Base-by-base conservation (phyloP, 352 stramenopile species). In the Pythium guiyangense region DNA sequence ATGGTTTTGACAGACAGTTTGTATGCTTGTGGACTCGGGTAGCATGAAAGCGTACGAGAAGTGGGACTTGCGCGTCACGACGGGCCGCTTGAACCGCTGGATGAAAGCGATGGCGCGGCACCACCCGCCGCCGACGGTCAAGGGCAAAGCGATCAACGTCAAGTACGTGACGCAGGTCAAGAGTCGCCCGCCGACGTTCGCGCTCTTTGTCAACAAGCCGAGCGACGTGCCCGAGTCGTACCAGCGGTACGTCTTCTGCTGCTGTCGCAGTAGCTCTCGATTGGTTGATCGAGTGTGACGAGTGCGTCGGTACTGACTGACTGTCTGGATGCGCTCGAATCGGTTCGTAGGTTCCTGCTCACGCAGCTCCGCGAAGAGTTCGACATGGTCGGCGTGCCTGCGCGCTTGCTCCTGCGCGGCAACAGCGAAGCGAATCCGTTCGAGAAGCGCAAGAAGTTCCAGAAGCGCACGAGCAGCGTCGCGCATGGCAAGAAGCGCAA, bases 121-220 rank as follows among this genome's bases (percentile, higher is more conserved):
- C 63, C 84, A 94, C 66, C 82, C 82, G 46, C 82, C 84, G 44
- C 84, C 84, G 60, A 88, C 78, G 6, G 62, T 91, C 58, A 90
- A 88, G 58, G 84, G 84, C 68, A 94, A 94, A 72, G 73, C 77
- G 52, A 64, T 92, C 37, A 94, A 94, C 62, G 66, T 94, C 73
- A 94, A 94, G 69, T 94, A 94, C 76, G 77, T 84, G 52, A 92
- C 84, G 34, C 84, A 94, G 61, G 79, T 94, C 49, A 94, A 92
- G 71, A 75, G 79, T 2, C 79, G 84, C 0, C 82, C 82, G 29
- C 84, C 84, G 39, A 94, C 84, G 6, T 94, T 94, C 49, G 84
- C 79, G 0, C 63, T 92, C 55, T 94, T 94, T 54, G 82, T 91
- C 4, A 94, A 84, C 73, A 89, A 86, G 49, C 80, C 82, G 20